These are phyloP conservation scores for Hygrophoropsis aurantiaca DNA, from an alignment of 768 basidiomycete genomes.

Conservation along the genomic window DNA sequence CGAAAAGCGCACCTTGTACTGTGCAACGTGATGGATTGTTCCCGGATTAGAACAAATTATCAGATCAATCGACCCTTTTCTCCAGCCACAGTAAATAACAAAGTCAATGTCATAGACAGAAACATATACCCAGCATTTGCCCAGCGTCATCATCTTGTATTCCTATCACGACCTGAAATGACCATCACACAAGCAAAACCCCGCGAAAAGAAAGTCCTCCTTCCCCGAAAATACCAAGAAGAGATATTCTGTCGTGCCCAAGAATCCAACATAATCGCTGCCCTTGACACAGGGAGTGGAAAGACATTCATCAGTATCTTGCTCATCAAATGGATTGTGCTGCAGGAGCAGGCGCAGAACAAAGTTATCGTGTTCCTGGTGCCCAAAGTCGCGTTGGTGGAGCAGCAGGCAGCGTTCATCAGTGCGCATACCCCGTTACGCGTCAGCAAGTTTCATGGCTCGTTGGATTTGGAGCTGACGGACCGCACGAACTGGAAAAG, in stretches of 20 bases:
- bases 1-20: no score
- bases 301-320: constrained; percentile 61
- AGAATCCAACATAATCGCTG: constrained; percentile 55
- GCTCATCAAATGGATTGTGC: constrained; percentile 74
- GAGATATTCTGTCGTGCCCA: constrained; percentile 55
- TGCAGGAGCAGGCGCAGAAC: constrained; percentile 45
- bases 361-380: constrained; percentile 81
- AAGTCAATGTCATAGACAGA: not conserved
- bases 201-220: constrained; percentile 37
- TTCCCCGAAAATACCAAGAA: constrained; percentile 54
- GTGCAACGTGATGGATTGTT: no score
- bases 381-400: constrained; percentile 82
- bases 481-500: constrained; percentile 65
- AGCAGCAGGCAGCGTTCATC: constrained; percentile 76
- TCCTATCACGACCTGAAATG: constrained; percentile 1
- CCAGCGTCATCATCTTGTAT: not conserved
- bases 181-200: constrained; percentile 7
- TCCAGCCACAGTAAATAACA: no score
- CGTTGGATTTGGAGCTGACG: constrained; percentile 67
- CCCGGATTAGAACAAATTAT: no score
- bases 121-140: not conserved
- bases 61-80: no score
- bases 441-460: constrained; percentile 69
- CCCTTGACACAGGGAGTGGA: constrained; percentile 59
- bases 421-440: constrained; percentile 61